Conservation (phyloP, 1,139 yeast genomes). For the Debaryomycetaceae sp. region DNA sequence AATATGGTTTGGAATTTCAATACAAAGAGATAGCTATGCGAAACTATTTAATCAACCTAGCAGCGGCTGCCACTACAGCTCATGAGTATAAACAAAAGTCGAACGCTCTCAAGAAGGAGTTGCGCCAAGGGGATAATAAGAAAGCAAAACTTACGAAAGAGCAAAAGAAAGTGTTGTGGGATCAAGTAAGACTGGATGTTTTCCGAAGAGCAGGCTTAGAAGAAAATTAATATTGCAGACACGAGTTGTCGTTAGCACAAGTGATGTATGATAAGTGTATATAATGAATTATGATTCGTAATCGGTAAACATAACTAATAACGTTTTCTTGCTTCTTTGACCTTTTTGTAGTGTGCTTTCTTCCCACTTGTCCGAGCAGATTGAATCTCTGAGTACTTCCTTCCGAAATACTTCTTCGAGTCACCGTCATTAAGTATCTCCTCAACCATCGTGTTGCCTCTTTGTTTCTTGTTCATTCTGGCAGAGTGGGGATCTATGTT, state of each 20-base stretch:
- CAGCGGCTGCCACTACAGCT: constrained; percentile 56
- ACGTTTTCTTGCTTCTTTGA: constrained; percentile 59
- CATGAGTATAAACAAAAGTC: constrained; percentile 44
- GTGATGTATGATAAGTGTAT: background rate
- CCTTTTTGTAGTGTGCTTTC: constrained; percentile 62
- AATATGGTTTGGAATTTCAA: constrained; percentile 30
- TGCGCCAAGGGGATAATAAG: constrained; percentile 21
- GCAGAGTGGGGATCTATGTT: constrained; percentile 73
- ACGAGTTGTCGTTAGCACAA: background rate
- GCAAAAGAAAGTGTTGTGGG: constrained; percentile 47
- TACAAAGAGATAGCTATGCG: constrained; percentile 47
- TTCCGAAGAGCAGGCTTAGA: constrained; percentile 48
- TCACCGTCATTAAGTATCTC: constrained; percentile 75
- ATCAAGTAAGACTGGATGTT: constrained; percentile 47
- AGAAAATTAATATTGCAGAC: constrained; percentile 7
- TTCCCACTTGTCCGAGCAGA: constrained; percentile 71
- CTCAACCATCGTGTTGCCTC: constrained; percentile 76
- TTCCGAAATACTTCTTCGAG: constrained; percentile 73
- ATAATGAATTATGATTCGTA: background rate
- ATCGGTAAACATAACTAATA: constrained; percentile 17
- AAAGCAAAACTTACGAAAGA: constrained; percentile 38
- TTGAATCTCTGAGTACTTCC: constrained; percentile 81
- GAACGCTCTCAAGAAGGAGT: constrained; percentile 28
- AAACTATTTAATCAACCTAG: constrained; percentile 48
- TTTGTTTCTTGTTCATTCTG: constrained; percentile 65